A percentile compares a stretch with the other conserved stretches of the same genome.
These are phyloP conservation scores for Scheffersomyces amazonensis DNA, from an alignment of 805 yeast genomes.

Conservation along the genomic window DNA sequence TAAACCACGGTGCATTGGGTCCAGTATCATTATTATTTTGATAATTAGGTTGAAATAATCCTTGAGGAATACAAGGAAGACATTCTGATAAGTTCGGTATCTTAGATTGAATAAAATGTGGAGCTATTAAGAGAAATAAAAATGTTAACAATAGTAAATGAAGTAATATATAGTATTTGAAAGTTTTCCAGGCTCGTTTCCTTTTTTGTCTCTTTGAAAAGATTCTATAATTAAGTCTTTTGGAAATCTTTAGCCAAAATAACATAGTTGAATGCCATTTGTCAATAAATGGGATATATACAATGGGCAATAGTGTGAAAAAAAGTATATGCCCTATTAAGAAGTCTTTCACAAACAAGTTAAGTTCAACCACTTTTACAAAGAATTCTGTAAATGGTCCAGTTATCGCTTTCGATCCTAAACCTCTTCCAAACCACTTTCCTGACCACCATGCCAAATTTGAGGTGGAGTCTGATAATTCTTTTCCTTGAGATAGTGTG, in stretches of 20 bases:
- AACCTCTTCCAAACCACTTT: constrained; percentile 39
- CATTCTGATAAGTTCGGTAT: constrained; percentile 6
- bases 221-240: constrained; percentile 35
- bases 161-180: constrained; percentile 47
- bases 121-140: constrained; percentile 40
- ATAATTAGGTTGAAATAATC: constrained; percentile 53
- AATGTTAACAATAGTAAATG: constrained; percentile 39
- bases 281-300: constrained; percentile 47
- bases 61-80: constrained; percentile 11
- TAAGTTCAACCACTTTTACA: constrained; percentile 45
- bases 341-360: constrained; percentile 47
- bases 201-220: constrained; percentile 37
- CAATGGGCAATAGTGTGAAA: constrained; percentile 35
- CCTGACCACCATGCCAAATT: constrained; percentile 58
- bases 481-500: constrained; percentile 37
- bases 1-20: constrained; percentile 43
- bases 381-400: constrained; percentile 47
- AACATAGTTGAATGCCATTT: constrained; percentile 48
- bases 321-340: constrained; percentile 42
- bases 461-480: constrained; percentile 35
- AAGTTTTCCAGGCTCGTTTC: constrained; percentile 20
- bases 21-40: constrained; percentile 72
- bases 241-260: constrained; percentile 46
- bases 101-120: constrained; percentile 35
- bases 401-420: constrained; percentile 34